phyloP scores from a whole-genome alignment of 2,329 filamentous ascomycete genomes.

The Fusarium praegraminearum region DNA sequence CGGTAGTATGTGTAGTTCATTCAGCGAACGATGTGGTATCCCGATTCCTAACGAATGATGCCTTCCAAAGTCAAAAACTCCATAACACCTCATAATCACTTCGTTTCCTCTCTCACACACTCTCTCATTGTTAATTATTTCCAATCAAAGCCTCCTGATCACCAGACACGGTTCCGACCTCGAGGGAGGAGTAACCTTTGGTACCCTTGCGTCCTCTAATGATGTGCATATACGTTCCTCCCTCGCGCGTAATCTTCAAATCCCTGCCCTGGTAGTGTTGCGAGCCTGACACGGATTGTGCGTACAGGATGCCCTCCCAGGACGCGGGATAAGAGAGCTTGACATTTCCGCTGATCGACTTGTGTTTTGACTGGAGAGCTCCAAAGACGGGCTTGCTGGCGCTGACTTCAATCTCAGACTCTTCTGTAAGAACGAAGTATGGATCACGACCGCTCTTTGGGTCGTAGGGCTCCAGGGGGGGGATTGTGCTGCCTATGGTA shows the following conservation, averaged over 20 bases:
- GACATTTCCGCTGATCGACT: constrained; percentile 59
- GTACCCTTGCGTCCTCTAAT: constrained; percentile 58
- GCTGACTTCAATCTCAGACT: not conserved
- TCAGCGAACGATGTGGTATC: constrained; percentile 33
- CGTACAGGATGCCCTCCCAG: constrained; percentile 62
- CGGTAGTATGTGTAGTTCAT: not conserved
- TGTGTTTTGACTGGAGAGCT: constrained; percentile 57
- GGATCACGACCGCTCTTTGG: constrained; percentile 38
- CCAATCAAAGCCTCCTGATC: constrained; percentile 48
- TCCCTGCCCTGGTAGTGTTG: constrained; percentile 58
- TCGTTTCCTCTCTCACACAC: not conserved
- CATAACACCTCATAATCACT: constrained; percentile 15
- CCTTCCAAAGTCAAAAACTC: constrained; percentile 10
- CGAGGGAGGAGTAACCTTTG: constrained; percentile 50
- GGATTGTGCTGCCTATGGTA: constrained; percentile 12
- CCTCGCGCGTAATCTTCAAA: constrained; percentile 54
- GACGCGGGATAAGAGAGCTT: constrained; percentile 59
- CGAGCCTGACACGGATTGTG: constrained; percentile 56
- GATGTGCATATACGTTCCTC: constrained; percentile 48
- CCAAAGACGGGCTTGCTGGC: constrained; percentile 45
- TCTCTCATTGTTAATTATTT: not conserved
- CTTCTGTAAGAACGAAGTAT: constrained; percentile 33
- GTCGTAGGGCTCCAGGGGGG: constrained; percentile 33
- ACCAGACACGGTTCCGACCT: constrained; percentile 51
- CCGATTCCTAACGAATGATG: constrained; percentile 25